phyloP scores from a whole-genome alignment of 2,329 filamentous ascomycete species.

The Aspergillus sp. region DNA sequence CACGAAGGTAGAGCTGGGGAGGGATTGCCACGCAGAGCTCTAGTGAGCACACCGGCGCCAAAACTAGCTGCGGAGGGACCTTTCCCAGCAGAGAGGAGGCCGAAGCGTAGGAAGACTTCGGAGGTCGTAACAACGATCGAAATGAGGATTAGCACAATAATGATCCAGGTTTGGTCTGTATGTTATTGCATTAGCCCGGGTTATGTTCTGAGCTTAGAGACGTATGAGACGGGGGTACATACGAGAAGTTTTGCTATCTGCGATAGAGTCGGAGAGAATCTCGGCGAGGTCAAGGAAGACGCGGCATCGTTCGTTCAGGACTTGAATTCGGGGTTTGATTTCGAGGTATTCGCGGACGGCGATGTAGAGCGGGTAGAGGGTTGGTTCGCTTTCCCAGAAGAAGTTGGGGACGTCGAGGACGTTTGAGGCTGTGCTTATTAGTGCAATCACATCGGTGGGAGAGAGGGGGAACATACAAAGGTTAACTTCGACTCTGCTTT shows the following conservation, averaged over 20 bases:
- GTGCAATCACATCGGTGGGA: conserved; percentile 23
- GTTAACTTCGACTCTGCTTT: conserved; percentile 94
- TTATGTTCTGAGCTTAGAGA: conserved; percentile 55
- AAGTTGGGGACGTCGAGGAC: conserved; percentile 96
- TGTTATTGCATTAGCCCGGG: conserved; percentile 7
- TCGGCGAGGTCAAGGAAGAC: conserved; percentile 97
- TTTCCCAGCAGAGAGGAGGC: conserved; percentile 60
- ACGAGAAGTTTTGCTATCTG: conserved; percentile 91
- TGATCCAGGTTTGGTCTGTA: conserved; percentile 87
- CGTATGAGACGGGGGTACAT: conserved; percentile 27
- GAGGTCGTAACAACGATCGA: conserved; percentile 89
- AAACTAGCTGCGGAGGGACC: conserved; percentile 24
- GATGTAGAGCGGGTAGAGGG: conserved; percentile 88
- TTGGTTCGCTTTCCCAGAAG: conserved; percentile 98
- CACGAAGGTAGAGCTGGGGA: conserved; percentile 3
- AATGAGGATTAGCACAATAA: conserved; percentile 89
- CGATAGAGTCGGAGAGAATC: conserved; percentile 89
- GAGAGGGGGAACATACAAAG: conserved; percentile 70
- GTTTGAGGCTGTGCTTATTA: conserved; percentile 67
- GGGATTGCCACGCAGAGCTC: conserved; percentile 12
- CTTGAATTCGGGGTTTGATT: conserved; percentile 93
- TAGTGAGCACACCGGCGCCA: conserved; percentile 23
- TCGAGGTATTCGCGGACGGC: conserved; percentile 97
- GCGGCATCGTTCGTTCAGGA: conserved; percentile 93
- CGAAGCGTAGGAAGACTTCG: conserved; percentile 86